Percentiles rank a stretch among this genome's conserved stretches.
phyloP scores from a whole-genome alignment of 176 grass and related monocot genomes.

The Eremochloa ophiuroides region DNA sequence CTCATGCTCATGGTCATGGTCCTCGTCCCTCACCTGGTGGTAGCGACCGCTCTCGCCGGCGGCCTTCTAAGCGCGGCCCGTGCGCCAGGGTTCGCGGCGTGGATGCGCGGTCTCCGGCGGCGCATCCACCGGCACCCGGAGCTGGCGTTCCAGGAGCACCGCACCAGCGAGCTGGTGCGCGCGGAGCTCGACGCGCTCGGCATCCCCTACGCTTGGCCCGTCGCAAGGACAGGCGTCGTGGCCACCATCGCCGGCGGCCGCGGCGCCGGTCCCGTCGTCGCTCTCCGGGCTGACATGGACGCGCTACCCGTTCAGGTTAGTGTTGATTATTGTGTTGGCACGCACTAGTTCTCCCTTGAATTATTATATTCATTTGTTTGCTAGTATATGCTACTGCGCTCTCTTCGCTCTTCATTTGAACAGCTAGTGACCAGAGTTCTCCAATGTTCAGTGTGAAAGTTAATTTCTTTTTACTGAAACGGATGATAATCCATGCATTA shows the following conservation, averaged over 20 bases:
- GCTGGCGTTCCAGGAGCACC: slow-evolving; percentile 59
- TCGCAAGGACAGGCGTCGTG: slow-evolving; percentile 56
- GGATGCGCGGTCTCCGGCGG: slow-evolving; percentile 41
- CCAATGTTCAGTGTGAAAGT: background rate
- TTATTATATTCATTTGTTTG: background rate
- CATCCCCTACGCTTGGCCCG: slow-evolving; percentile 44
- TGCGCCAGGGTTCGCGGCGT: slow-evolving; percentile 31
- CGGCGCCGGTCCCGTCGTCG: slow-evolving; percentile 26
- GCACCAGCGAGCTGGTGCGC: slow-evolving; percentile 64
- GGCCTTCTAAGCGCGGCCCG: slow-evolving; percentile 23
- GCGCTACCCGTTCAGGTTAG: slow-evolving; percentile 66
- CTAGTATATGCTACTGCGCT: background rate
- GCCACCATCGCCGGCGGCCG: slow-evolving; percentile 30
- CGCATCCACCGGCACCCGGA: slow-evolving; percentile 62
- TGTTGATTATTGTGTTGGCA: background rate
- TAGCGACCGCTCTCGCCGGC: background rate
- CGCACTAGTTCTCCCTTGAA: too few species aligned
- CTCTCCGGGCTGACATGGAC: slow-evolving; percentile 80
- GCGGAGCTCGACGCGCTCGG: slow-evolving; percentile 55
- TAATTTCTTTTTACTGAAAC: background rate
- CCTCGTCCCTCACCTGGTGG: background rate
- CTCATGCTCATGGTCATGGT: background rate
- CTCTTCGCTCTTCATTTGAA: background rate
- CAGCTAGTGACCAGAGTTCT: background rate
- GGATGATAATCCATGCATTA: too few species aligned